phyloP scores from a whole-genome alignment of 2,329 filamentous ascomycete genomes.

The Ascochyta lentis region DNA sequence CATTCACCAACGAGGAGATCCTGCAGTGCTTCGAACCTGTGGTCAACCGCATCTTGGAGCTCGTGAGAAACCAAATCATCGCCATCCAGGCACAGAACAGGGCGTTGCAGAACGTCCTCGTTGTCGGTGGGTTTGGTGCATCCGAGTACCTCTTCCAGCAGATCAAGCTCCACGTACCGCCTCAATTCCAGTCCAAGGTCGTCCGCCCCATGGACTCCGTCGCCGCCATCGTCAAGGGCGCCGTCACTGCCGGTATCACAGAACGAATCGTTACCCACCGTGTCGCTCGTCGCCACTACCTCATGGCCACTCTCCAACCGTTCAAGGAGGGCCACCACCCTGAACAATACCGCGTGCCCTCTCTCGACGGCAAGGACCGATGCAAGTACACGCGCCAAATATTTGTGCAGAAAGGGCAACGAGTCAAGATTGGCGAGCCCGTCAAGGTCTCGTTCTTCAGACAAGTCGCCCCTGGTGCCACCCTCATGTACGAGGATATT shows the following conservation, averaged over 20 bases:
- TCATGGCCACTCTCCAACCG: slow-evolving; percentile 97
- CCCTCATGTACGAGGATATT: slow-evolving; percentile 99
- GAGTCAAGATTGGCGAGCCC: slow-evolving; percentile 98
- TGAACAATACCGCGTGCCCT: slow-evolving; percentile 96
- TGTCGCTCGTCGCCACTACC: slow-evolving; percentile 95
- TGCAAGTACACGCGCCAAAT: slow-evolving; percentile 99
- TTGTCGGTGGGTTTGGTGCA: slow-evolving; percentile 97
- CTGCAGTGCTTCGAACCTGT: slow-evolving; percentile 98
- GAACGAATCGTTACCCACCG: slow-evolving; percentile 96
- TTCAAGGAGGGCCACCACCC: slow-evolving; percentile 99
- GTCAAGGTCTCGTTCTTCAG: slow-evolving; percentile 99
- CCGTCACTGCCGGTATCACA: slow-evolving; percentile 96
- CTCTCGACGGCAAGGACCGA: slow-evolving; percentile 93
- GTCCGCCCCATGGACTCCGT: slow-evolving; percentile 99
- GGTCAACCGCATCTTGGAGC: slow-evolving; percentile 93
- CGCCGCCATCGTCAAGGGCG: slow-evolving; percentile 96
- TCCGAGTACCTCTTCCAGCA: slow-evolving; percentile 99
- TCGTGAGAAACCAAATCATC: slow-evolving; percentile 98
- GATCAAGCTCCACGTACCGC: slow-evolving; percentile 97
- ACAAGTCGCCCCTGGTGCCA: slow-evolving; percentile 95
- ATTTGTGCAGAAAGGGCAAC: slow-evolving; percentile 97
- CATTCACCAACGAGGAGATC: slow-evolving; percentile 98
- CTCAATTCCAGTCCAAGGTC: slow-evolving; percentile 98
- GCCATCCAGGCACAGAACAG: slow-evolving; percentile 98
- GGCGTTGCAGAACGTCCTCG: slow-evolving; percentile 90